Base-by-base conservation (phyloP, 2,329 filamentous ascomycete species). In the Fusarium agapanthi region DNA sequence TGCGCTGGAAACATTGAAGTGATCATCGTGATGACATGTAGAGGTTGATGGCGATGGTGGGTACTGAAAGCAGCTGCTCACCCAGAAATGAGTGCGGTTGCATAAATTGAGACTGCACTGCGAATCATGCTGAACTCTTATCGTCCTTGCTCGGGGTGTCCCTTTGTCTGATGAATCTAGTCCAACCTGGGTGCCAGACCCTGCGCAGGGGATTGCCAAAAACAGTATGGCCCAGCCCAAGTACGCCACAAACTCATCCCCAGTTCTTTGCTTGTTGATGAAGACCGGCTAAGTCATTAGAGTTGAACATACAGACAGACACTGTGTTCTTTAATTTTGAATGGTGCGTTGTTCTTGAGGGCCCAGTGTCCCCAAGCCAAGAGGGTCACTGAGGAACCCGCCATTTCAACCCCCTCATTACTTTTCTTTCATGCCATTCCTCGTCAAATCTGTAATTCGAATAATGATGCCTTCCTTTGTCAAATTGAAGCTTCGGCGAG, bases 221-320 rank as follows among this genome's bases (percentile, higher is more conserved):
- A 24, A 3, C 3, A 6, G 30, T 24, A 50, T 34, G 11, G 47
- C 3, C 16, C 0, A 11, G 12, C 2, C 3, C 1, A 7, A 24
- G 30, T 2, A 14, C n/a, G 30, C 47, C n/a, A 50, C 47, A 15
- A 35, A 15, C 30, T 11, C 16, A 35, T 15, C 16, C 30, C 14
- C 30, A 20, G 20, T 34, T 0, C 30, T 35, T 20, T n/a, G 1
- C 4, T 1, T 12, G 7, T n/a, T 0, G 20, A 47, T 6, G 8
- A 45, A 26, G 11, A 24, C 15, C n/a, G 7, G 8, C 7, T 28
- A 13, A 14, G 0, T 20, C 22, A 34, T 14, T 18, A 24, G 11
- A 3, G 3, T 6, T 2, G 12, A 14, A 35, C n/a, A 35, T 20
- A n/a, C n/a, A n/a, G 32, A 12, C 4, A 34, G 47, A 24, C 30